phyloP scores from a whole-genome alignment of 257 asterid species.

The Solanum chaucha region DNA sequence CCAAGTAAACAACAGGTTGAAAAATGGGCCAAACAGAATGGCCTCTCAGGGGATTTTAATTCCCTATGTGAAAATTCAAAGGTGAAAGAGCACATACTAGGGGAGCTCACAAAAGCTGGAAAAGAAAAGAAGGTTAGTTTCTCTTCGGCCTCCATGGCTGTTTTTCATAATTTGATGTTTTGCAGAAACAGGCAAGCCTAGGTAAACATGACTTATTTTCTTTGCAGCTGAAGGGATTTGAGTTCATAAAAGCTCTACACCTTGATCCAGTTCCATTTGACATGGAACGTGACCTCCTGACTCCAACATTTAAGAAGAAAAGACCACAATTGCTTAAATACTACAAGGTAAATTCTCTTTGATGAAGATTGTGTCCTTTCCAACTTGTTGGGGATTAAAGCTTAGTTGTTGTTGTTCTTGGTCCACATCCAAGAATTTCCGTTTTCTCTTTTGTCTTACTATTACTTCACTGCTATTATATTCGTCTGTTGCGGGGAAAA shows the following conservation, averaged over 20 bases:
- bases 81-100: slow-evolving; percentile 57
- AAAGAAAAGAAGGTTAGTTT: slow-evolving; percentile 71
- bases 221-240: slow-evolving; percentile 90
- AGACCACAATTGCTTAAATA: slow-evolving; percentile 83
- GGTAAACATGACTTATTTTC: slow-evolving; percentile 4
- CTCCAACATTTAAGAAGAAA: slow-evolving; percentile 92
- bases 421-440: not conserved
- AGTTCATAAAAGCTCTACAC: slow-evolving; percentile 69
- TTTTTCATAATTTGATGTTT: not conserved
- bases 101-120: slow-evolving; percentile 59
- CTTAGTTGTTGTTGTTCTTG: not conserved
- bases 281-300: slow-evolving; percentile 89
- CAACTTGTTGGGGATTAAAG: not conserved
- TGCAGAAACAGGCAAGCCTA: not conserved
- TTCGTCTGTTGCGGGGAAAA: too few relatives aligned
- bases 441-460: not conserved
- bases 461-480: not conserved
- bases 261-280: slow-evolving; percentile 91
- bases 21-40: slow-evolving; percentile 70
- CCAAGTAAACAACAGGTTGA: slow-evolving; percentile 61
- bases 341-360: slow-evolving; percentile 56
- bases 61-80: slow-evolving; percentile 52
- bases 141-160: not conserved
- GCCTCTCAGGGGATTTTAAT: slow-evolving; percentile 50
- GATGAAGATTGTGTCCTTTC: not conserved